A percentile compares a stretch with the other conserved stretches of the same genome.
Evolutionary conservation across 768 basidiomycete species (phyloP).

Genomic region (Coprinopsis strossmayeri): DNA sequence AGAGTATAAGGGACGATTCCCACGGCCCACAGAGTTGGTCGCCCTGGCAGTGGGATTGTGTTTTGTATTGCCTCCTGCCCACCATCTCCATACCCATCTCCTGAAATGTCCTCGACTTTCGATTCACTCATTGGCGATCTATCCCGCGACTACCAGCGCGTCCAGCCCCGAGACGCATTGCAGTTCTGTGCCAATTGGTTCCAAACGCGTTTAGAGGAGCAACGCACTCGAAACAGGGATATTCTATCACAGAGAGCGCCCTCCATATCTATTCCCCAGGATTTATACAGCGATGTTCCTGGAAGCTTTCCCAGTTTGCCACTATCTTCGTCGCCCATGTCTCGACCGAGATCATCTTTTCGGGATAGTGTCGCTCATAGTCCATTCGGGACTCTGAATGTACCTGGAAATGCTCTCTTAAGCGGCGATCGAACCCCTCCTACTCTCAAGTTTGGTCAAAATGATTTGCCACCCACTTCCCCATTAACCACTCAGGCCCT

Average conservation of each 20-base stretch:
- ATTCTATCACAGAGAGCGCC: constrained; percentile 46
- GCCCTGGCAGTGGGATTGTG: constrained; percentile 1
- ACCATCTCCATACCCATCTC: neutral
- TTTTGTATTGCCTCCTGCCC: neutral
- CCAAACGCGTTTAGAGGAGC: constrained; percentile 79
- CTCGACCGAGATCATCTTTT: constrained; percentile 53
- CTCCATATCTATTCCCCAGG: constrained; percentile 45
- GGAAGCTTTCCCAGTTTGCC: constrained; percentile 19
- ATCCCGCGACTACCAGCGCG: constrained; percentile 78
- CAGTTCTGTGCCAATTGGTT: constrained; percentile 97
- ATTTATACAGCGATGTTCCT: constrained; percentile 54
- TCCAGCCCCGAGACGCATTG: constrained; percentile 83
- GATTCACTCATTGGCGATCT: constrained; percentile 79
- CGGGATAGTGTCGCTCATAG: constrained; percentile 50
- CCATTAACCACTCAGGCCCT: constrained; percentile 49
- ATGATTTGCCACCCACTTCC: constrained; percentile 56
- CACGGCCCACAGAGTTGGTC: too few relatives aligned
- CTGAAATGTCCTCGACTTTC: constrained; percentile 62
- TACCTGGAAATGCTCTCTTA: constrained; percentile 75
- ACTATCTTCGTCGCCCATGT: constrained; percentile 49
- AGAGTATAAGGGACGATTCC: too few relatives aligned
- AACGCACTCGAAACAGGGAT: constrained; percentile 69
- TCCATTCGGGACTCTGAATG: constrained; percentile 75
- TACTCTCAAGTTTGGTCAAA: constrained; percentile 52
- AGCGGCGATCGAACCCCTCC: constrained; percentile 47